Conservation (phyloP, 2,329 filamentous ascomycete genomes). For the Ambrosiella beaveri region DNA sequence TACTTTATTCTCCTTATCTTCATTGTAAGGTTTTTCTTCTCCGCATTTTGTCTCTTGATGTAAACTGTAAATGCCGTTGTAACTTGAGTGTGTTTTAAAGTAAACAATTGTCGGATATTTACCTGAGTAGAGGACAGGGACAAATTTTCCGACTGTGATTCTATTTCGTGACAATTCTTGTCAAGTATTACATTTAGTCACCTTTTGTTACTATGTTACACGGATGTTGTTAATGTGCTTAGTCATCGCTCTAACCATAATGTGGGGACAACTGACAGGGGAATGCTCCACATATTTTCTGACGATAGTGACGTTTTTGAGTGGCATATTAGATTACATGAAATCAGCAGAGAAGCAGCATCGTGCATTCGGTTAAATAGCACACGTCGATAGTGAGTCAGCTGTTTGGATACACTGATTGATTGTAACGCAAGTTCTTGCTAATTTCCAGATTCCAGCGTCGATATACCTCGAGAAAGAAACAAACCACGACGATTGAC, state of each 20-base stretch:
- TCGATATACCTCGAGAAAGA: background rate
- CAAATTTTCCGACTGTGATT: no score
- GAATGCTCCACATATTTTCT: constrained; percentile 4
- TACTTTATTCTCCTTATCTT: background rate
- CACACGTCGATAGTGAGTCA: no score
- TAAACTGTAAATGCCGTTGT: background rate
- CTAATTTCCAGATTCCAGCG: background rate
- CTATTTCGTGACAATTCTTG: no score
- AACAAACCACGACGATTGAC: background rate
- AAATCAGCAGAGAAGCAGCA: no score
- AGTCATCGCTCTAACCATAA: background rate
- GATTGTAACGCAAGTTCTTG: no score
- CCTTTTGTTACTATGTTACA: background rate
- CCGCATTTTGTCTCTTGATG: background rate
- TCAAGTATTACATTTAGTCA: no score
- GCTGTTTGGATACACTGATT: no score
- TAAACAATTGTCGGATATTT: no score
- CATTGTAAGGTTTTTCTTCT: background rate
- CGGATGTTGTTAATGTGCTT: background rate
- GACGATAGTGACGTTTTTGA: background rate
- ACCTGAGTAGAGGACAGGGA: no score
- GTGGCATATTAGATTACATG: no score
- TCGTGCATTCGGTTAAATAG: no score
- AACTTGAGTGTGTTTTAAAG: background rate
- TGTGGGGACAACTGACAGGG: background rate